Percentiles rank a stretch among this genome's conserved stretches.
Conservation (phyloP, 2,329 filamentous ascomycete genomes). For the Monosporascus sp. region DNA sequence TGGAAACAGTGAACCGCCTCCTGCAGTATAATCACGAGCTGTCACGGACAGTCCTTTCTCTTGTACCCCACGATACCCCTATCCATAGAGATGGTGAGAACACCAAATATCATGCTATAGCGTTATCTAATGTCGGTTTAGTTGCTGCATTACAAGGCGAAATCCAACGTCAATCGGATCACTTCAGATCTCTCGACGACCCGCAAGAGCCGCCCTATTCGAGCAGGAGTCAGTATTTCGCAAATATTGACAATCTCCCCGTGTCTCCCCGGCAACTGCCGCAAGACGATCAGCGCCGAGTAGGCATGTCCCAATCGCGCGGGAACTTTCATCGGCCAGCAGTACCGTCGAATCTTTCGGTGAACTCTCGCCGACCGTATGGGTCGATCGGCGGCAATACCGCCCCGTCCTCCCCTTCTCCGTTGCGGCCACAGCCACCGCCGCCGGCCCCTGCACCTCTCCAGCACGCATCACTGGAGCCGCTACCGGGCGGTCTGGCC, state of each 20-base stretch:
- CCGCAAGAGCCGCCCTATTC: constrained; percentile 62
- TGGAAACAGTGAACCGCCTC: constrained; percentile 70
- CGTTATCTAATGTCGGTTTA: constrained; percentile 28
- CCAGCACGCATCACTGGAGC: constrained; percentile 57
- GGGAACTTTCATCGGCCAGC: constrained; percentile 68
- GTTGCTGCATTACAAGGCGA: constrained; percentile 53
- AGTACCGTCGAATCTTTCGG: constrained; percentile 74
- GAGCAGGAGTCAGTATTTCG: constrained; percentile 61
- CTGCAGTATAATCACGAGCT: constrained; percentile 80
- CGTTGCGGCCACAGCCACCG: constrained; percentile 61
- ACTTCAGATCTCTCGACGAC: constrained; percentile 53
- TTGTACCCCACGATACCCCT: constrained; percentile 70
- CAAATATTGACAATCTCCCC: constrained; percentile 66
- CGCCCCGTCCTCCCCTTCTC: constrained; percentile 66
- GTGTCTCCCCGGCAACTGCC: constrained; percentile 83
- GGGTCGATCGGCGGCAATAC: constrained; percentile 72
- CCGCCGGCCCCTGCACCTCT: constrained; percentile 57
- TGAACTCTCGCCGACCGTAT: constrained; percentile 71
- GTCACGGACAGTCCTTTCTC: constrained; percentile 64
- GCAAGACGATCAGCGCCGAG: constrained; percentile 75
- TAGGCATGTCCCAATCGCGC: constrained; percentile 56
- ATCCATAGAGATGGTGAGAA: constrained; percentile 76
- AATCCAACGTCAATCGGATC: constrained; percentile 55
- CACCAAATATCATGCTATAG: constrained; percentile 13
- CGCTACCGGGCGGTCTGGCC: constrained; percentile 63